phyloP scores from a whole-genome alignment of 345 rosid species.

The Jatropha curcas region DNA sequence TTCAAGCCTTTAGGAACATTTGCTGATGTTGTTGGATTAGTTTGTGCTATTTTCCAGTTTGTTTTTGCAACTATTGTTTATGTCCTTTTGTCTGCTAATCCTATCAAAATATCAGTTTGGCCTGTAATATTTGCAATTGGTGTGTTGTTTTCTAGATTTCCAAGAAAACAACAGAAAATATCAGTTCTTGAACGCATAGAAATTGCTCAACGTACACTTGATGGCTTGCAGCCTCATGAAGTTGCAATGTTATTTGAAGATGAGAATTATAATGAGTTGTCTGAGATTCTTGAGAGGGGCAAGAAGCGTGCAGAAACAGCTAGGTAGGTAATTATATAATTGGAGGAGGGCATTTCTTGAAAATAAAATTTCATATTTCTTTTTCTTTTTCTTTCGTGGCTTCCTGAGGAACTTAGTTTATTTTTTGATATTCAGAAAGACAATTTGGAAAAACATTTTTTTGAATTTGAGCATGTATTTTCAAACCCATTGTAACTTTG shows the following conservation, averaged over 20 bases:
- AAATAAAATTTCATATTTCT: no score
- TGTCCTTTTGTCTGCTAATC: neutral
- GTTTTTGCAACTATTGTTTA: conserved; percentile 15
- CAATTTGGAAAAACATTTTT: no score
- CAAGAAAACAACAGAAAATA: neutral
- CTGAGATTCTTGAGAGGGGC: neutral
- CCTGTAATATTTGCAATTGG: conserved; percentile 17
- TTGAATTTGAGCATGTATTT: no score
- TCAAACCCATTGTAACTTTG: no score
- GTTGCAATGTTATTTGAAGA: neutral
- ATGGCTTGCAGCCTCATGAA: neutral
- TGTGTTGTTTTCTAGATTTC: conserved; percentile 15
- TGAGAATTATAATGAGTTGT: no score
- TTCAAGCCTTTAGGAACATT: neutral
- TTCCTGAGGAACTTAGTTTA: no score
- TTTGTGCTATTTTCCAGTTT: neutral
- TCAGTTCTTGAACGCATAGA: neutral
- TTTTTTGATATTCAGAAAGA: no score
- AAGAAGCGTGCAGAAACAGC: neutral
- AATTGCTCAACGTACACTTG: neutral
- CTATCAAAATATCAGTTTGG: conserved; percentile 16
- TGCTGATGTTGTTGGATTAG: neutral
- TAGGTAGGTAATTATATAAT: neutral
- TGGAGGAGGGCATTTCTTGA: no score
- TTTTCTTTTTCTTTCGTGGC: no score